A percentile compares a stretch with the other conserved stretches of the same genome.
Conservation (phyloP, 169 alveolate genomes). For the Miamiensis avidus region DNA sequence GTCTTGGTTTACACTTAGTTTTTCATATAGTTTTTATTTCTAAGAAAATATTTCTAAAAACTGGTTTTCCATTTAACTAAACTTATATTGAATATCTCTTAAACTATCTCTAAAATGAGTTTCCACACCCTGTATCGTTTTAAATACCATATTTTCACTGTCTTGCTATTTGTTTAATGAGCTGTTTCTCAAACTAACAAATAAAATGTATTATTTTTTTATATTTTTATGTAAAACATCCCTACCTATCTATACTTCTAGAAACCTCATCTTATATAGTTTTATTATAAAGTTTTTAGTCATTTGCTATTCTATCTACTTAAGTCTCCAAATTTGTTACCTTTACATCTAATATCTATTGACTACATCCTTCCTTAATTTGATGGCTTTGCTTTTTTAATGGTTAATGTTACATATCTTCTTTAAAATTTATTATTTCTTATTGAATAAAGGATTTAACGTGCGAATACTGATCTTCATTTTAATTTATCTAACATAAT, state of each 20-base stretch:
- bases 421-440: no score
- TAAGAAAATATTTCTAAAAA: no score
- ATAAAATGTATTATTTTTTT: no score
- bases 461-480: background rate
- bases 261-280: background rate
- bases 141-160: background rate
- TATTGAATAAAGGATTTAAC: background rate
- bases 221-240: no score
- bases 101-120: no score
- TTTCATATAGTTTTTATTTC: background rate
- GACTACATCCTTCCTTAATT: background rate
- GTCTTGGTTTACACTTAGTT: background rate
- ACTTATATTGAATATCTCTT: no score
- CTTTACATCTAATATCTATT: background rate
- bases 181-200: no score
- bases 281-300: no score
- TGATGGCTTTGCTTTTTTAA: background rate
- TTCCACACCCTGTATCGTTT: background rate
- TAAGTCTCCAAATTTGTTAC: background rate
- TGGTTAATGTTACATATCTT: no score
- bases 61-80: background rate
- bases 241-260: background rate
- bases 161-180: no score
- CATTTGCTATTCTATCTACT: background rate
- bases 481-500: background rate